Evolutionary conservation across 345 rosid genomes (phyloP).

Genomic region (Sisymbrium irio): DNA sequence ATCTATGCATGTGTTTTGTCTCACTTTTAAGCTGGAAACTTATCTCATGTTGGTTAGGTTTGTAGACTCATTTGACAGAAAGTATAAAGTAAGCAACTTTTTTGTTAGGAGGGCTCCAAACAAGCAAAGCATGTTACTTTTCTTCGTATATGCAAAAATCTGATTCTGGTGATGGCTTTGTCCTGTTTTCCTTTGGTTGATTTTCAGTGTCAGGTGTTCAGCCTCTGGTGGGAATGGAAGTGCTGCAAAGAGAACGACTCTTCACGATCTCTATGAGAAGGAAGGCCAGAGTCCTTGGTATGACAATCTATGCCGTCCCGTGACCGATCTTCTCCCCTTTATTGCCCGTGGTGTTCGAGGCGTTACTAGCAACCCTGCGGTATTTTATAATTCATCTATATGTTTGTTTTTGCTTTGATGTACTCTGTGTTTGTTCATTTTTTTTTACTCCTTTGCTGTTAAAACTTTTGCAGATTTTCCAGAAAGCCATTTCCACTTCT

Average conservation of each 20-base stretch:
- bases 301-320: constrained; percentile 96
- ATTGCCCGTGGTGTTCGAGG: constrained; percentile 93
- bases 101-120: background rate
- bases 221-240: constrained; percentile 59
- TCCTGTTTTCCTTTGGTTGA: background rate
- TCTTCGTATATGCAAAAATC: background rate
- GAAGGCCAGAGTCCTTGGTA: constrained; percentile 99
- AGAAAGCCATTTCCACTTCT: constrained; percentile 95
- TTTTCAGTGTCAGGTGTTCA: constrained; percentile 69
- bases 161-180: background rate
- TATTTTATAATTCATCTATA: constrained; percentile 25
- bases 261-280: constrained; percentile 86
- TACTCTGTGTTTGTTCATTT: background rate
- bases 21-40: background rate
- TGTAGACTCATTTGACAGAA: background rate
- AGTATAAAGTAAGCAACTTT: background rate
- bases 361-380: constrained; percentile 99
- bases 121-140: background rate
- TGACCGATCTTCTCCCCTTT: constrained; percentile 80
- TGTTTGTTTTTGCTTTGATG: background rate
- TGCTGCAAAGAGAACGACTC: constrained; percentile 57
- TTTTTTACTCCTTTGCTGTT: background rate
- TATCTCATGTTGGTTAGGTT: background rate
- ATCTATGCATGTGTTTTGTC: background rate
- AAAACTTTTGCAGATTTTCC: constrained; percentile 76